Base-by-base conservation (phyloP, 495 filamentous ascomycete species). In the Tuber brumale region DNA sequence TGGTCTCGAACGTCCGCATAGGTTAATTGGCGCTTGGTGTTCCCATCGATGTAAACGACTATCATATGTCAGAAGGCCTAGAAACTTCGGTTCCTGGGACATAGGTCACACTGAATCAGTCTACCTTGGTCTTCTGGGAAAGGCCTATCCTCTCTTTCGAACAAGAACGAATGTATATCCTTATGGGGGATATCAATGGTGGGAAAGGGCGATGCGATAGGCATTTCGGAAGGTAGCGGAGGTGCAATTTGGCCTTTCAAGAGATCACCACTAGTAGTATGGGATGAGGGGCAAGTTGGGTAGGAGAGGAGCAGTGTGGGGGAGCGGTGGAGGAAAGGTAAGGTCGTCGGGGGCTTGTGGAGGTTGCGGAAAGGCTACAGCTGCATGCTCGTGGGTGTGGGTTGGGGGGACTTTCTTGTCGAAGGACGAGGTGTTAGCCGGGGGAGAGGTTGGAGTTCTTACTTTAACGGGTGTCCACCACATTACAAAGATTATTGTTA, bases 21-120 rank as follows among this genome's bases (percentile, higher is more conserved):
- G 74, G 90, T 97, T 84, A 97, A 92, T 21, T 87, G 87, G 39
- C 92, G 90, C 57, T 87, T 85, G 0, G 92, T 94, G 70, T 92
- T 89, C 74, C 90, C 88, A 85, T 96, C 93, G 74, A 89, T 86
- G 84, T 93, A 94, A 81, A 97, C 92, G 74, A 92, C 94, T 95
- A 74, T 70, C 51, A 61, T 43, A 42, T 37, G 61, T 79, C 27
- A 76, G 45, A 72, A 70, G 18, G 81, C 80, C 27, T 39, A 61
- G n/a, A 23, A 16, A 79, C 74, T 21, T 41, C 19, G 39, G 9
- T 21, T 72, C 16, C 27, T 45, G 35, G 73, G 41, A 44, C 41
- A 66, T 19, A 45, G 43, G 27, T 43, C 69, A n/a, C 27, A n/a
- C 6, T n/a, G 43, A 35, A 14, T 10, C 27, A 27, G 39, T 42